Conservation (phyloP, 768 basidiomycete genomes). For the Pluteus cervinus region DNA sequence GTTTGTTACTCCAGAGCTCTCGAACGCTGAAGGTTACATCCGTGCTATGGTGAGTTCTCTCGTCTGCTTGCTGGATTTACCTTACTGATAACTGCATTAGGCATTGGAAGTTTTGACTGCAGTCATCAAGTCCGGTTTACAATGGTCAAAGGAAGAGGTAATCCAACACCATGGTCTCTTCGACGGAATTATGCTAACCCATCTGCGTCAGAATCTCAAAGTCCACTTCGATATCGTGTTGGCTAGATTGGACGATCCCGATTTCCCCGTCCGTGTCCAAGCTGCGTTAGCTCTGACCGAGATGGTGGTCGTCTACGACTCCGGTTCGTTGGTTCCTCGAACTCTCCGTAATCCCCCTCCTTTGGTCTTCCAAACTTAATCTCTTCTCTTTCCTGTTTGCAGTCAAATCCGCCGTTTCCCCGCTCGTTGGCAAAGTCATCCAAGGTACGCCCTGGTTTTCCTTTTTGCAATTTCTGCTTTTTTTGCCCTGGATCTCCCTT, state of each 20-base stretch:
- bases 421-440: slow-evolving; percentile 81
- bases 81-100: slow-evolving; percentile 25
- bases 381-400: slow-evolving; percentile 8
- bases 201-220: slow-evolving; percentile 51
- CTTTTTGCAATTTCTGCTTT: background rate
- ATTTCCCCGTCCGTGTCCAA: slow-evolving; percentile 80
- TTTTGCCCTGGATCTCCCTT: background rate
- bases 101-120: slow-evolving; percentile 79
- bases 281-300: slow-evolving; percentile 78
- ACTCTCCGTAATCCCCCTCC: too few species aligned
- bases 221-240: slow-evolving; percentile 61
- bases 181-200: slow-evolving; percentile 1
- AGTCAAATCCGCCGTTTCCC: slow-evolving; percentile 67
- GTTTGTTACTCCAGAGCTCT: slow-evolving; percentile 71
- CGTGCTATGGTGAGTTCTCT: slow-evolving; percentile 60
- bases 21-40: slow-evolving; percentile 62
- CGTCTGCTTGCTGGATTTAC: slow-evolving; percentile 4
- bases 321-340: too few species aligned
- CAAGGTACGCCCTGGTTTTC: slow-evolving; percentile 51
- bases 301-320: slow-evolving; percentile 57
- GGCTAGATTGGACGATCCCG: slow-evolving; percentile 65
- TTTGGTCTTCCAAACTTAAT: slow-evolving; percentile 1
- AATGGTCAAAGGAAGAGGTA: slow-evolving; percentile 63
- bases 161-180: slow-evolving; percentile 6
- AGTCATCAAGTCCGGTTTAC: slow-evolving; percentile 62